Percentiles rank a stretch among this genome's conserved stretches.
These are phyloP conservation scores for Cladosporium sphaerospermum DNA, from an alignment of 2,329 filamentous ascomycete genomes.

Conservation along the genomic window DNA sequence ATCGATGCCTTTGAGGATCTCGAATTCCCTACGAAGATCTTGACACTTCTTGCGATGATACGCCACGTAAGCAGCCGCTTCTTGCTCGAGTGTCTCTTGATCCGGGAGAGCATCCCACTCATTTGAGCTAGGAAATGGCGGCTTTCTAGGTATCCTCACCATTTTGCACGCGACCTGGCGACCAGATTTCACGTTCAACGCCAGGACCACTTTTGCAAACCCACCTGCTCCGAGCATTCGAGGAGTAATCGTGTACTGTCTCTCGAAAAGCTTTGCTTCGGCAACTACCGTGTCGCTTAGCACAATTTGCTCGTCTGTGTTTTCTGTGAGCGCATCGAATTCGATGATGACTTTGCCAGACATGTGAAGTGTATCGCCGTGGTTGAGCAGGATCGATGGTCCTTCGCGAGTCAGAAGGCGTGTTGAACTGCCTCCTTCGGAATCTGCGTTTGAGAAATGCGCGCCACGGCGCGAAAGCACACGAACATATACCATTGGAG, in stretches of 20 bases:
- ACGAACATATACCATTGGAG: conserved; percentile 43
- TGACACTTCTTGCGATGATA: conserved; percentile 4
- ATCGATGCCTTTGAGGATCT: conserved; percentile 46
- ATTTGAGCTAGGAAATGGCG: not conserved
- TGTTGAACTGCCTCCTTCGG: conserved; percentile 7
- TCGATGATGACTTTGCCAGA: conserved; percentile 26
- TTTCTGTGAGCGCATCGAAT: conserved; percentile 11
- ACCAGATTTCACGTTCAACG: conserved; percentile 45
- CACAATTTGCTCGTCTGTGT: not conserved
- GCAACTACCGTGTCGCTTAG: not conserved
- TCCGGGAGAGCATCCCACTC: not conserved
- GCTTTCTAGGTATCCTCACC: conserved; percentile 41
- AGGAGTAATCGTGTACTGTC: conserved; percentile 44
- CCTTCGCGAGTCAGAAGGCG: not conserved
- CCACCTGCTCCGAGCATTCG: conserved; percentile 50
- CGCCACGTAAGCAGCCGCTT: not conserved
- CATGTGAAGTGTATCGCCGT: conserved; percentile 37
- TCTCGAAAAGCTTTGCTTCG: conserved; percentile 35
- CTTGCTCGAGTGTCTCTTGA: not conserved
- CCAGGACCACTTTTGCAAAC: conserved; percentile 50
- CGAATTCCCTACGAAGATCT: conserved; percentile 33
- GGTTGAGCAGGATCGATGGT: conserved; percentile 34
- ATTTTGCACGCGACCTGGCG: conserved; percentile 66
- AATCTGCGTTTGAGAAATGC: not conserved
- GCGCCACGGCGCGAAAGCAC: conserved; percentile 42